Evolutionary conservation across 106 monocot genomes (phyloP), one percentile per base, ranked within the genome.

Genomic region (Apostasia ramifera): DNA sequence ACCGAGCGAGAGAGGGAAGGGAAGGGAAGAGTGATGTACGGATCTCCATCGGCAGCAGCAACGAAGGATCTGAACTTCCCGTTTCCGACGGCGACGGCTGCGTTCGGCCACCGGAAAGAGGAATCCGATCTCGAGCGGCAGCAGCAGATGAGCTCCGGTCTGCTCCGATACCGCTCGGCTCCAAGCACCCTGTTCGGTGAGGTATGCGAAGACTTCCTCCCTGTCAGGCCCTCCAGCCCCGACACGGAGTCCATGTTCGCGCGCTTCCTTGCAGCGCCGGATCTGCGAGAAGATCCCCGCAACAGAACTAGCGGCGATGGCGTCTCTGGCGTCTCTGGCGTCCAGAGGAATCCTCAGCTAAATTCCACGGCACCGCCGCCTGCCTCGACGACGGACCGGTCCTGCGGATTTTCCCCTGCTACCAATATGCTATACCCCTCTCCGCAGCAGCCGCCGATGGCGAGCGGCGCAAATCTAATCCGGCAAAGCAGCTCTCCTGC

Each of bases 161-260:
- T 98, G 58, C 86, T 98, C 40, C 78, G 97, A 45, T 98, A 90
- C 73, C 84, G 97, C 45, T 85, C 92, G 39, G 97, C 97, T 12
- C 92, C 97, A 60, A 87, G 87, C 73, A 67, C 83, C 6, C 68
- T 90, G 57, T 71, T 92, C 41, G 97, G 83, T 1, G 97, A 98
- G 14, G 69, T 79, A 8, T 81, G 80, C 73, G 95, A 91, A 9
- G 89, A 94, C 45, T 82, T 85, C 76, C 76, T 85, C 37, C 81
- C 87, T 4, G 70, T 55, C 2, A 68, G 87, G 8, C 71, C 87
- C 2, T 75, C 90, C 40, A 81, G 90, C 71, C 76, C 84, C 39
- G 85, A 79, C 53, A 74, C 83, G 7, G 97, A 97, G 61, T 66
- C 89, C 39, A 85, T 93, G 83, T 74, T 90, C 39, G 84, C 89